Evolutionary conservation across 2,329 filamentous ascomycete species (phyloP), one percentile per base, ranked within the genome.

Genomic region (Xylariaceae sp.): DNA sequence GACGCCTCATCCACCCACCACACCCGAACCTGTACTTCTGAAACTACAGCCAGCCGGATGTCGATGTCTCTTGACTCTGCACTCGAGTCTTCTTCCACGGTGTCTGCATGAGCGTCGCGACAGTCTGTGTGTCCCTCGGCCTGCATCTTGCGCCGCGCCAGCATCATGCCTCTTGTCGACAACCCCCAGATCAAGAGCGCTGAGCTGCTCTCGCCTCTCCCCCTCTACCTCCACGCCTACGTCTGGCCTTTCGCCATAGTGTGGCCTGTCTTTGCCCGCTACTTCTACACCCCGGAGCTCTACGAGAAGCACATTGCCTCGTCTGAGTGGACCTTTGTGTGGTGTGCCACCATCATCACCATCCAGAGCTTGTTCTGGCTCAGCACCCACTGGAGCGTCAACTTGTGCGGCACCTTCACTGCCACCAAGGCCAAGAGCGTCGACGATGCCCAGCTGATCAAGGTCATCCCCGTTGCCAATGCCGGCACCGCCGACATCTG

Each of bases 261-360:
- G 52, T 98, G 93, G 89, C 92, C 93, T 33, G 65, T 83, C 51
- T 96, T 96, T 63, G 75, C 94, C 45, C 77, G 84, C 58, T 79
- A 89, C 61, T 96, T 94, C 59, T 77, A 94, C 34, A 83, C 78
- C 15, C 70, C 79, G 41, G 81, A 87, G 34, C 78, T 85, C 46
- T 98, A 98, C 61, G 83, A 94, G 46, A 82, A 80, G 56, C 80
- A 96, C 66, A 93, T 98, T 45, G 77, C 83, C 51, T 89, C 83
- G n/a, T 80, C 83, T 49, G 92, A 98, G 70, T 98, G 92, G 90
- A 96, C 93, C 1, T 94, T 94, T 57, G 86, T 98, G 43, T 98
- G 86, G 80, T 76, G 83, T 46, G 90, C 84, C 51, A 73, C 78
- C 47, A 95, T 98, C 56, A 71, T 93, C 58, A 94, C 89, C 9